These are phyloP conservation scores for Fusarium pseudocircinatum DNA, from an alignment of 2,329 filamentous ascomycete species.

Conservation along the genomic window DNA sequence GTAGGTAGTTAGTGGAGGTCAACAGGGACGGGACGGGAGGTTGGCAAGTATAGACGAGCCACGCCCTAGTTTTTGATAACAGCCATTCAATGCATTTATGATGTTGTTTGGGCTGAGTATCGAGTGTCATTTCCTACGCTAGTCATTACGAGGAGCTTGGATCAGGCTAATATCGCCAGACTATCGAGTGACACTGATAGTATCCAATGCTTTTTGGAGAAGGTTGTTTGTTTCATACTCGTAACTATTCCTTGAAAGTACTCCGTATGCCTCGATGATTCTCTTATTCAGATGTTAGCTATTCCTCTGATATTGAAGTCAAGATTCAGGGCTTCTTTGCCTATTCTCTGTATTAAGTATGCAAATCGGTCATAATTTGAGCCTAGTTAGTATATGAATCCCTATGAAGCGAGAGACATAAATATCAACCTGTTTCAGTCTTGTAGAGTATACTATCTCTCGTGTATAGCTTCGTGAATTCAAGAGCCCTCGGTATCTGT, in stretches of 20 bases:
- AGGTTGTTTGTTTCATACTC: not conserved
- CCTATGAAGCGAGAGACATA: not conserved
- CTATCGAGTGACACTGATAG: not conserved
- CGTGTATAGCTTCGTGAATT: rapidly evolving
- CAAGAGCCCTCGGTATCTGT: not conserved
- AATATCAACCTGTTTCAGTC: not conserved
- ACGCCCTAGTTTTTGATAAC: not conserved
- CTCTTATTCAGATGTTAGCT: not conserved
- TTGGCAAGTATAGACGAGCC: slow-evolving; percentile 16
- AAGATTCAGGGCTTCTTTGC: not conserved
- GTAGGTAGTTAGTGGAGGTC: not conserved
- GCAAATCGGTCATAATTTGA: not conserved
- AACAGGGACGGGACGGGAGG: not conserved
- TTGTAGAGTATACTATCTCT: rapidly evolving
- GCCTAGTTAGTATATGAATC: rapidly evolving
- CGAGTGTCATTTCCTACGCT: not conserved
- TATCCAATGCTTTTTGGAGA: not conserved
- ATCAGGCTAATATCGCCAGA: not conserved
- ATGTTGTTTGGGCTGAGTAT: not conserved
- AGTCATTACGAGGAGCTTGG: not conserved
- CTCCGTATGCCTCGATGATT: rapidly evolving
- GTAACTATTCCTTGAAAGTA: not conserved
- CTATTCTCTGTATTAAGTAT: not conserved
- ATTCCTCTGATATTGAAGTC: rapidly evolving
- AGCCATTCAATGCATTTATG: not conserved